A percentile compares a stretch with the other conserved stretches of the same genome.
Evolutionary conservation across 2,329 filamentous ascomycete genomes (phyloP).

Genomic region (Cordyceps pruinosa): DNA sequence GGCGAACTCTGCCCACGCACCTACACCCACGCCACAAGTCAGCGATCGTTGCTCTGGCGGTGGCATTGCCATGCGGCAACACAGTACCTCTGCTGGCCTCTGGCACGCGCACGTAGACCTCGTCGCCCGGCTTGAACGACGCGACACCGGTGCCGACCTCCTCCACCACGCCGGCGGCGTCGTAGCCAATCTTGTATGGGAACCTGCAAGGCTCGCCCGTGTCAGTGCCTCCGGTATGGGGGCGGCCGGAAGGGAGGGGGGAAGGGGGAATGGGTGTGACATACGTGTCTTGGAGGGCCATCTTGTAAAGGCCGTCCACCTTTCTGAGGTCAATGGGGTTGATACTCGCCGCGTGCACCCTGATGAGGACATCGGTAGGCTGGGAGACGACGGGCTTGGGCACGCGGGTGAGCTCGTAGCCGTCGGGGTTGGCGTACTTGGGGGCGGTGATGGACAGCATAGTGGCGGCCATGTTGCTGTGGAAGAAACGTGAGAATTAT

Average conservation of each 20-base stretch:
- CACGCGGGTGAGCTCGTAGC: constrained; percentile 16
- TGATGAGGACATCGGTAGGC: constrained; percentile 26
- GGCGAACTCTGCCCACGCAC: constrained; percentile 31
- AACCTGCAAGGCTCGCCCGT: neutral
- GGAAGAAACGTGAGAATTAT: too few species aligned
- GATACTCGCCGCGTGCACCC: constrained; percentile 36
- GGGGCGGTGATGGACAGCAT: constrained; percentile 18
- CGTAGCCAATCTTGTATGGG: constrained; percentile 7
- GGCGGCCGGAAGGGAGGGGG: neutral
- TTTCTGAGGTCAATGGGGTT: constrained; percentile 40
- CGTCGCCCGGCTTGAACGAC: constrained; percentile 4
- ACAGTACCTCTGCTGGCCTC: constrained; percentile 18
- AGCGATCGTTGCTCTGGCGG: neutral
- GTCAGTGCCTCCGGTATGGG: neutral
- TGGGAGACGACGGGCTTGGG: constrained; percentile 19
- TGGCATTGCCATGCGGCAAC: neutral
- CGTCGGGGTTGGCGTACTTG: constrained; percentile 17
- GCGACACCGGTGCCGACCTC: neutral
- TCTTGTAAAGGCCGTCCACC: constrained; percentile 29
- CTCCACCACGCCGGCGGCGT: constrained; percentile 6
- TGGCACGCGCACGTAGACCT: constrained; percentile 19
- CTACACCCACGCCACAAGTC: constrained; percentile 18
- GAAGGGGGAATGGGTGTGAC: neutral
- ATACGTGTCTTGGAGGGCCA: constrained; percentile 25
- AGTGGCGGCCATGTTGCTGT: neutral